A percentile compares a stretch with the other conserved stretches of the same genome.
Conservation (phyloP, 495 filamentous ascomycete species). For the Podospora conica region DNA sequence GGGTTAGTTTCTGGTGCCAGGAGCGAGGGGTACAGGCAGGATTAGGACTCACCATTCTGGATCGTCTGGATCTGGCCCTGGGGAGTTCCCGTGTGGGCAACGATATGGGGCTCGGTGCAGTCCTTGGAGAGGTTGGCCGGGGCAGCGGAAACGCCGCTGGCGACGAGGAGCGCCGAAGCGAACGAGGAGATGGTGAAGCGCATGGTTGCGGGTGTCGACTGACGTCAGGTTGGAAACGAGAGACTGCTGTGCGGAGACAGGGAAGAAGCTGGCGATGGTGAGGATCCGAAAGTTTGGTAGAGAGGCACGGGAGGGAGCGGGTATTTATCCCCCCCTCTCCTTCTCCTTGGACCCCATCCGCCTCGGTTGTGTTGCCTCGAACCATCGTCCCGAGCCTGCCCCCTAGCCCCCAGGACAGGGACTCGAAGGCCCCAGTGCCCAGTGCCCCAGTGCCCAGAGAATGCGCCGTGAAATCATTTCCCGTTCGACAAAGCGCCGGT, state of each 20-base stretch:
- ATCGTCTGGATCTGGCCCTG: background rate
- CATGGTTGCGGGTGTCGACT: background rate
- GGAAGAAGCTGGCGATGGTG: background rate
- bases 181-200: background rate
- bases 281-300: background rate
- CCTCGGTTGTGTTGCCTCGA: background rate
- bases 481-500: background rate
- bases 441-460: background rate
- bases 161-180: conserved; percentile 2
- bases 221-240: background rate
- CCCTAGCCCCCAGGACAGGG: no score
- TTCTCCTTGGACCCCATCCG: background rate
- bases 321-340: background rate
- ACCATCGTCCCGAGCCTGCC: no score
- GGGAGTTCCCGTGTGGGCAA: background rate
- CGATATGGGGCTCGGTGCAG: conserved; percentile 27
- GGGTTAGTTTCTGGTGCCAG: background rate
- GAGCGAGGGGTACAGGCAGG: background rate
- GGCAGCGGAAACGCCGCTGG: background rate
- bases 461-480: background rate
- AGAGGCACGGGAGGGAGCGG: background rate
- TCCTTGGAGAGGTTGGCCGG: conserved; percentile 28
- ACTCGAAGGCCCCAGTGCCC: no score
- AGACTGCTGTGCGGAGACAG: background rate
- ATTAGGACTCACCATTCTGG: background rate